Conservation (phyloP, 805 yeast genomes). For the Yamadazyma tumulicola region DNA sequence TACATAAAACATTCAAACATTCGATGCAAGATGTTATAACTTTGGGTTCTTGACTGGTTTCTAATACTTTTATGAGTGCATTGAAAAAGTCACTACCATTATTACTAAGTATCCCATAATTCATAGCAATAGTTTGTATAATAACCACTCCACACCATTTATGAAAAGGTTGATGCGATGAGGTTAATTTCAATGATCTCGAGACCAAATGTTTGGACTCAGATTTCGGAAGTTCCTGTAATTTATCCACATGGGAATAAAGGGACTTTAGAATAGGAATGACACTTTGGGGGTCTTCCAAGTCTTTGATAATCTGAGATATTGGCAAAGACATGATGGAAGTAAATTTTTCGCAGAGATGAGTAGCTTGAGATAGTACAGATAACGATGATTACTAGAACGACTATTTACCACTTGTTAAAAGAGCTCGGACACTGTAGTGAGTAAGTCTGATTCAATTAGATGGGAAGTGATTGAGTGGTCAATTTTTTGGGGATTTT, state of each 20-base stretch:
- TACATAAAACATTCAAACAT: slow-evolving; percentile 38
- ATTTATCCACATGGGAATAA: slow-evolving; percentile 23
- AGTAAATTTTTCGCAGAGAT: slow-evolving; percentile 1
- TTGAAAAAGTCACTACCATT: slow-evolving; percentile 40
- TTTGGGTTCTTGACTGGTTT: slow-evolving; percentile 30
- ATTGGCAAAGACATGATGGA: slow-evolving; percentile 8
- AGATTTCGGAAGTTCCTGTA: slow-evolving; percentile 43
- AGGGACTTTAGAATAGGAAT: slow-evolving; percentile 31
- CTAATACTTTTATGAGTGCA: slow-evolving; percentile 40
- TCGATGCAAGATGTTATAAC: slow-evolving; percentile 36
- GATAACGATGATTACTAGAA: too few relatives aligned
- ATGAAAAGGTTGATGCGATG: slow-evolving; percentile 30
- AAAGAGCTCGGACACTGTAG: too few relatives aligned
- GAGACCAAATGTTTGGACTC: slow-evolving; percentile 51
- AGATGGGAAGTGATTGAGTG: too few relatives aligned
- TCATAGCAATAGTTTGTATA: slow-evolving; percentile 39
- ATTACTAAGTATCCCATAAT: slow-evolving; percentile 35
- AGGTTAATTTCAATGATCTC: slow-evolving; percentile 28
- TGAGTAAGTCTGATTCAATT: too few relatives aligned
- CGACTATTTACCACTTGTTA: too few relatives aligned
- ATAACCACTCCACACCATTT: slow-evolving; percentile 63
- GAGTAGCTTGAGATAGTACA: too few relatives aligned
- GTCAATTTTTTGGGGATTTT: too few relatives aligned
- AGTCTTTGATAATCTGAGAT: slow-evolving; percentile 14
- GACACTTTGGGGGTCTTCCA: slow-evolving; percentile 24